Base-by-base conservation (phyloP, 2,329 filamentous ascomycete species). In the Fusarium sublunatum region DNA sequence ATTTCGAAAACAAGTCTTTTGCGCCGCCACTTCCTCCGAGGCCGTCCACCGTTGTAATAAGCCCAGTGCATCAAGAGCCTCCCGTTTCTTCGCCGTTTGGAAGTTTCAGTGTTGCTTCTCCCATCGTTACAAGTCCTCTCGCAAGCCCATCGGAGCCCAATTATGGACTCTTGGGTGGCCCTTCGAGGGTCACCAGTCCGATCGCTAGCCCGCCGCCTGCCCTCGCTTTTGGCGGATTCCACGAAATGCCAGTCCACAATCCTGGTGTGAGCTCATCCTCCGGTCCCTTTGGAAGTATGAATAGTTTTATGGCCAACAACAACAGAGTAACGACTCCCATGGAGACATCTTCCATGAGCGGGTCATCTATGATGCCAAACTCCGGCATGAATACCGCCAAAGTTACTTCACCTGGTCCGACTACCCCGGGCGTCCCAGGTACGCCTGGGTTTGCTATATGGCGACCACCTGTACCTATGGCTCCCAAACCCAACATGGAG, bases 1-100 rank as follows among this genome's bases (percentile, higher is more conserved):
- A 78, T 45, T 79, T 79, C 64, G 77, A 79, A 49, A 77, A 74
- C 53, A 77, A 76, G 52, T 73, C 67, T 42, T 75, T 72, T 65
- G 71, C 71, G 35, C 76, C 73, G 35, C 73, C 75, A 35, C 70
- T 78, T 2, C 76, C 76, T 42, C 72, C 76, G 7, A 71, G 77
- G 50, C 74, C 75, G 29, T 72, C 69, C 34, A 72, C 70, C 42
- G 58, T 56, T 24, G 61, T 68, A 50, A 63, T 69, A 43, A 75
- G 66, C 47, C 58, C 73, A 40, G 60, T 71, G 12, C 66, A 63
- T 40, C 57, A 67, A 40, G 70, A 65, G 44, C 69, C 67, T 43
- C 64, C 71, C 10, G 53, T 45, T 11, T 71, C 75, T 25, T 71
- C 74, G 24, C 72, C 75, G 7, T 77, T 75, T 61, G 70, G 70